Percentiles rank a stretch among this genome's conserved stretches.
phyloP scores from a whole-genome alignment of 2,329 filamentous ascomycete species.

The Claviceps quebecensis region DNA sequence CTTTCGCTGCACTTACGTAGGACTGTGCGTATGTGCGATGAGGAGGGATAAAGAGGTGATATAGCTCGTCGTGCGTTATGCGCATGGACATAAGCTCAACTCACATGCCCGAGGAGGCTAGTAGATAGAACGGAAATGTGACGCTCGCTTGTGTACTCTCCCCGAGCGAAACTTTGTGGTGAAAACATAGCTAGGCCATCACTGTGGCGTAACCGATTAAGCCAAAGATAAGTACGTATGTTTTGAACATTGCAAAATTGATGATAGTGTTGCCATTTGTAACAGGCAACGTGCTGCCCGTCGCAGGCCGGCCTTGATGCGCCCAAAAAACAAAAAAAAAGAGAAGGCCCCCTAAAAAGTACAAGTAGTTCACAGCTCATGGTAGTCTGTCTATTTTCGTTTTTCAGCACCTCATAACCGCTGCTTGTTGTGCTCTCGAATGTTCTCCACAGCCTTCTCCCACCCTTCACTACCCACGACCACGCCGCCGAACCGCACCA shows the following conservation, averaged over 20 bases:
- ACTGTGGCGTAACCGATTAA: not conserved
- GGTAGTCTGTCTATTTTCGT: not conserved
- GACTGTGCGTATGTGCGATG: not conserved
- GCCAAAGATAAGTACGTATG: not conserved
- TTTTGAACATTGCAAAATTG: not conserved
- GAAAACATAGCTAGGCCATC: not conserved
- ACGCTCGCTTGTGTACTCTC: not conserved
- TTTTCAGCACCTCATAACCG: constrained; percentile 28
- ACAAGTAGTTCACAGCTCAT: not conserved
- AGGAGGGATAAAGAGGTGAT: not conserved
- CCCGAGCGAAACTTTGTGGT: not conserved
- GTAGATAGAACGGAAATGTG: no score
- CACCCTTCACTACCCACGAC: constrained; percentile 39
- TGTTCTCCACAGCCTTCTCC: constrained; percentile 34
- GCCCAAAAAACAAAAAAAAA: not conserved
- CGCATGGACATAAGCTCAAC: no score
- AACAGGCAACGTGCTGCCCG: no score
- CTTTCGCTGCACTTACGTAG: not conserved
- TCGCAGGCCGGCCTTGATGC: not conserved
- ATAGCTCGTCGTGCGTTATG: not conserved
- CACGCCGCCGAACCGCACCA: constrained; percentile 57
- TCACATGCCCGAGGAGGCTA: no score
- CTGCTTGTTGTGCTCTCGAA: constrained; percentile 34
- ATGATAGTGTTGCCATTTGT: not conserved
- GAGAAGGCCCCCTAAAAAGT: not conserved